A percentile compares a stretch with the other conserved stretches of the same genome.
phyloP scores from a whole-genome alignment of 805 yeast genomes.

The Ogataea sp. region DNA sequence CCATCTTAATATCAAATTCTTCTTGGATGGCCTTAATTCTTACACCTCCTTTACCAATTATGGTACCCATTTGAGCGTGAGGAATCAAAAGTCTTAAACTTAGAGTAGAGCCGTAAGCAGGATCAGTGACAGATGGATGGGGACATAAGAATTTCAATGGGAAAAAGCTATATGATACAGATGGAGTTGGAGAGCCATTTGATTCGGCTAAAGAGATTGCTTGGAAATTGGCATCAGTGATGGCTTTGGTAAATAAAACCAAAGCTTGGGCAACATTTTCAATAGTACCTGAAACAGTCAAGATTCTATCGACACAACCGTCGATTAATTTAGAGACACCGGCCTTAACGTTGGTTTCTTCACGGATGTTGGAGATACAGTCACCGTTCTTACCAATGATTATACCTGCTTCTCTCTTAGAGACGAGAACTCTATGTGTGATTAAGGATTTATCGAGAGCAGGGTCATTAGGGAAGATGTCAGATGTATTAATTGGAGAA shows the following conservation, averaged over 20 bases:
- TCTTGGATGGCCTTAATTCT: conserved; percentile 76
- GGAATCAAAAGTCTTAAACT: conserved; percentile 68
- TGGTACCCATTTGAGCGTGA: conserved; percentile 79
- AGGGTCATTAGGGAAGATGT: conserved; percentile 15
- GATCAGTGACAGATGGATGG: conserved; percentile 41
- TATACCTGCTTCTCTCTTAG: conserved; percentile 84
- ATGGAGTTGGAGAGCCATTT: conserved; percentile 22
- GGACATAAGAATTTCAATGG: conserved; percentile 54
- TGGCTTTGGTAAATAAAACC: conserved; percentile 59
- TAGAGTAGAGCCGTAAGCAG: conserved; percentile 43
- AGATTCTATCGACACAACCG: conserved; percentile 76
- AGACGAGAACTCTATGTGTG: conserved; percentile 53
- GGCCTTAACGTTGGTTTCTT: conserved; percentile 70
- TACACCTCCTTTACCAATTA: conserved; percentile 77
- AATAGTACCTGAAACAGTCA: conserved; percentile 69
- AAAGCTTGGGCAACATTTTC: conserved; percentile 64
- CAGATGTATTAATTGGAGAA: neutral
- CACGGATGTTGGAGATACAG: conserved; percentile 69
- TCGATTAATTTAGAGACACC: conserved; percentile 77
- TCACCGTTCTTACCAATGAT: conserved; percentile 82
- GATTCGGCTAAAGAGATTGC: conserved; percentile 13
- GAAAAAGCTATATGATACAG: conserved; percentile 38
- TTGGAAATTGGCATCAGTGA: conserved; percentile 36
- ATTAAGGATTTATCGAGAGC: conserved; percentile 22
- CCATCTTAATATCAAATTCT: conserved; percentile 63